Evolutionary conservation across 2,329 filamentous ascomycete species (phyloP), one percentile per base, ranked within the genome.

Genomic region (Westerdykella sp.): DNA sequence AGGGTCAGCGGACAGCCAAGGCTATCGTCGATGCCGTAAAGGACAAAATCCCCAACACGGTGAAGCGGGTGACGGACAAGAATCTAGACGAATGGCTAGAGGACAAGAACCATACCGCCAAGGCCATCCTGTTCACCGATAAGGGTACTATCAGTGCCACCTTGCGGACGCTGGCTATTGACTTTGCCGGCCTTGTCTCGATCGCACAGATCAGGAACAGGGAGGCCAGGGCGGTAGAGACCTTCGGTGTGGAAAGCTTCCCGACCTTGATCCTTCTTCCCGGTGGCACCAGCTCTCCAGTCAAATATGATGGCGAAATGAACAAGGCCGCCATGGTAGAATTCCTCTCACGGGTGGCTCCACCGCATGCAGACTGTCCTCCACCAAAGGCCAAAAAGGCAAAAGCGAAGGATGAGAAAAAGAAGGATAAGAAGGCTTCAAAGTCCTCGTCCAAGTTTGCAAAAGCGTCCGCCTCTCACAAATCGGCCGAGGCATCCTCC

Each of bases 81-180:
- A 84, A 86, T 37, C 60, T 95, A 31, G 83, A 88, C 44, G 71
- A 72, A 11, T 98, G 91, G 78, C 67, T 96, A 39, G 70, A 72
- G 9, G 76, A 78, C 45, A 76, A 79, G 36, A 83, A 81, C 46
- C 79, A 85, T 15, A 78, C 76, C 11, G 79, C 89, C 39, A 96
- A 95, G 73, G 90, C 86, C 0, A 81, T 98, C 28, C 73, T 98
- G 3, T 97, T 98, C 69, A 94, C 87, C 2, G 87, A 95, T 44
- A 98, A 97, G 73, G 88, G 89, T 16, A 84, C 85, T 5, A 91
- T 87, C 0, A 91, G 87, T 62, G 80, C 89, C 10, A 74, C 95
- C 18, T 71, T 96, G 51, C 86, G 85, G 66, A 83, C 88, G 47
- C 68, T 97, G 42, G 90, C 93, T 6, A 88, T 96, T 56, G 93